Base-by-base conservation (phyloP, 2,329 filamentous ascomycete genomes). In the Lecanoromycetidae sp. region DNA sequence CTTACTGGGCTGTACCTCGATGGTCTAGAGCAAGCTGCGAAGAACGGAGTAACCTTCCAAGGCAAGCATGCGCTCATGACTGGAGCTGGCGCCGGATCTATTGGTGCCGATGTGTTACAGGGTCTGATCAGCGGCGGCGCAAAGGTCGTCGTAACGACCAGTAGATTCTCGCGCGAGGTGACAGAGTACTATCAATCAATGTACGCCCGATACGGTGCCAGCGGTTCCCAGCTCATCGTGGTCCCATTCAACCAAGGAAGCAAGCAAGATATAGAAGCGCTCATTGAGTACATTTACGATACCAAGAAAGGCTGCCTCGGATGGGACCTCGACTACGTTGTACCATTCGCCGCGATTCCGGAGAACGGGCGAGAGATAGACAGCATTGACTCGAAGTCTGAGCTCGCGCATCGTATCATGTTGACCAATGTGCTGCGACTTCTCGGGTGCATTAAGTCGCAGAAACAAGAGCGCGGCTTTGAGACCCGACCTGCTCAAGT, bases 151-250 rank as follows among this genome's bases (percentile, higher is more conserved):
- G 93, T 98, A 50, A 98, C 91, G 12, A 98, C 91, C 15, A 94
- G 86, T 61, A 82, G 91, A 57, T 98, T 91, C 74, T 98, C 91
- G 13, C 85, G 87, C 37, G 84, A 95, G 65, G 91, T 98, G 48
- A 98, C 91, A 5, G 91, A 98, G 70, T 98, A 96, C 71, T 98
- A 98, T 70, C 91, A 98, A 68, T 81, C 87, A 48, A 96, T 98
- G 84, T 98, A 98, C 66, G 84, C 88, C 53, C 84, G 88, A 52
- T 94, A 84, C 60, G 91, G 91, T 60, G 86, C 87, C 52, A 84
- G 87, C 55, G 91, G 91, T 55, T 96, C 91, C 49, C 88, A 96
- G 69, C 82, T 98, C 47, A 87, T 98, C 33, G 91, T 98, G 46
- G 93, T 96, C 46, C 91, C 93, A 41, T 98, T 98, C 78, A 98